phyloP scores from a whole-genome alignment of 805 yeast species.

The Helenozyma rhizophorensis region DNA sequence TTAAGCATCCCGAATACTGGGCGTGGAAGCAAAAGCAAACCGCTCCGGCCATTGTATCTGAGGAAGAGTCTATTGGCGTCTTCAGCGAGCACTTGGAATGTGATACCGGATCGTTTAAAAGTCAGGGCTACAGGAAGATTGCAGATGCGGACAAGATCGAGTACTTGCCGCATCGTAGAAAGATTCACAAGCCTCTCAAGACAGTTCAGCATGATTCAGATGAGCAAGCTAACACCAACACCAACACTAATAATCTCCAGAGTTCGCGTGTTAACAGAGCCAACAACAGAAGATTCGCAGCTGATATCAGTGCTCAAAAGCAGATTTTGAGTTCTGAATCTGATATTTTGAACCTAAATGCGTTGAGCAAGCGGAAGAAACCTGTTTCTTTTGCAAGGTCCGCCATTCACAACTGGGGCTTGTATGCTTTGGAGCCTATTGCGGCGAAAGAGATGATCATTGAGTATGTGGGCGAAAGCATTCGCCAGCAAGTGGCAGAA shows the following conservation, averaged over 20 bases:
- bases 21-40: slow-evolving; percentile 54
- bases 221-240: slow-evolving; percentile 17
- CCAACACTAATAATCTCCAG: slow-evolving; percentile 36
- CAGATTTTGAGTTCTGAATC: slow-evolving; percentile 76
- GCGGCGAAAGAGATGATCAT: slow-evolving; percentile 97
- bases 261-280: slow-evolving; percentile 86
- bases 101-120: slow-evolving; percentile 57
- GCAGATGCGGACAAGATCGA: slow-evolving; percentile 68
- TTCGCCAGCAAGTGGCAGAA: slow-evolving; percentile 92
- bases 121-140: slow-evolving; percentile 70
- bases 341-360: slow-evolving; percentile 78
- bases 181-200: slow-evolving; percentile 62
- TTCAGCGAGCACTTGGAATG: slow-evolving; percentile 35
- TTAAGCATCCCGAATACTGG: slow-evolving; percentile 51
- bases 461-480: slow-evolving; percentile 94
- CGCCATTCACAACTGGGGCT: slow-evolving; percentile 97
- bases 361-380: slow-evolving; percentile 82
- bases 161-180: slow-evolving; percentile 79
- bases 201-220: slow-evolving; percentile 68
- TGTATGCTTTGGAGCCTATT: slow-evolving; percentile 92
- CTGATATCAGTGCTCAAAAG: slow-evolving; percentile 78
- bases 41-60: slow-evolving; percentile 16
- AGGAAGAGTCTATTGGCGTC: slow-evolving; percentile 25
- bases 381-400: slow-evolving; percentile 97
- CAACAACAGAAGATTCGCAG: slow-evolving; percentile 81